Evolutionary conservation across 2,329 filamentous ascomycete species (phyloP).

Genomic region (Aspergillus aculeatinus): DNA sequence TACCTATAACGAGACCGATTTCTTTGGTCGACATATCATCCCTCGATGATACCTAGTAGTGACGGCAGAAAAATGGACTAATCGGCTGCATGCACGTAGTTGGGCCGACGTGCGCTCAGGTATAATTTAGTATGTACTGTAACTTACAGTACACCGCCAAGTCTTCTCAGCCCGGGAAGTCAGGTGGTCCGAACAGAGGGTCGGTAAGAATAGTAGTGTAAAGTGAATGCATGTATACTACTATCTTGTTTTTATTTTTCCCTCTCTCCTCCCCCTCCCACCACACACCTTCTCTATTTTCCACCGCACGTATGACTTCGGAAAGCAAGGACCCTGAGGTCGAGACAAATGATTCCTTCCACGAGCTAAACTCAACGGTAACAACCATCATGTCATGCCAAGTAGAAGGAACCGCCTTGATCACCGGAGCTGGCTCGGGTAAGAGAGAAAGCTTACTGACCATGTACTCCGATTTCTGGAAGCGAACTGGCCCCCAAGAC

Average conservation of each 20-base stretch:
- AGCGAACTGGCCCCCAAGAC: background rate
- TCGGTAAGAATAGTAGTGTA: too few species aligned
- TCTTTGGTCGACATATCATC: too few species aligned
- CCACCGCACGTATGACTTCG: background rate
- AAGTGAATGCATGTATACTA: too few species aligned
- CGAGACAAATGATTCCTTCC: background rate
- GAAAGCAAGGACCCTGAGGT: background rate
- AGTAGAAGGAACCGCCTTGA: background rate
- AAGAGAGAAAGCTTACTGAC: background rate
- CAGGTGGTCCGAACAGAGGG: too few species aligned
- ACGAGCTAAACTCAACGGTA: background rate
- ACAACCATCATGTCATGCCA: background rate
- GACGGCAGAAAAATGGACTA: background rate
- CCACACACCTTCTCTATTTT: background rate
- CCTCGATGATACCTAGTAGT: too few species aligned
- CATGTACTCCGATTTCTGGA: too few species aligned
- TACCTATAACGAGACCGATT: too few species aligned
- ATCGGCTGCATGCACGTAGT: background rate
- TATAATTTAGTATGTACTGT: background rate
- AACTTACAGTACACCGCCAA: background rate
- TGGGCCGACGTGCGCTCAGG: background rate
- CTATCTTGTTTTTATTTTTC: too few species aligned
- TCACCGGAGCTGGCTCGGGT: constrained; percentile 3
- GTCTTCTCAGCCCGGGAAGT: background rate
- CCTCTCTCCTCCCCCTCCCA: too few species aligned